Conservation (phyloP, 1,139 yeast species). For the Hyphopichia pseudoburtonii region DNA sequence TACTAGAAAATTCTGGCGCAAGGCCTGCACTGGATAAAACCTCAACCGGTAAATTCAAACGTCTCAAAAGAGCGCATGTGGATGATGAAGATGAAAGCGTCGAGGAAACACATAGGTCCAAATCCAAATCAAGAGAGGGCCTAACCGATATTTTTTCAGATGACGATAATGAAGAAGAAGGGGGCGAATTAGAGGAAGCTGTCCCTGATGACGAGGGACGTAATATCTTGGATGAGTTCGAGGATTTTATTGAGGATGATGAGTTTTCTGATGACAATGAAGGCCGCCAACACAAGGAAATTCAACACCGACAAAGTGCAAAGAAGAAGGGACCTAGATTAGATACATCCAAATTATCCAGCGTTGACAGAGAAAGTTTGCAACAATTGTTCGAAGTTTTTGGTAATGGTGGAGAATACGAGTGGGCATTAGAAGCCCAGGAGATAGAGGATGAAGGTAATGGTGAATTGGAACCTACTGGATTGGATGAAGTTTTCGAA, state of each 20-base stretch:
- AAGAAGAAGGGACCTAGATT: conserved; percentile 39
- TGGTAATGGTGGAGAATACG: conserved; percentile 97
- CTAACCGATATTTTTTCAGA: conserved; percentile 84
- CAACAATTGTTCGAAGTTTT: conserved; percentile 93
- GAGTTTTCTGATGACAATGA: conserved; percentile 92
- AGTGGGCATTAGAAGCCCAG: conserved; percentile 95
- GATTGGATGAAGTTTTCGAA: conserved; percentile 88
- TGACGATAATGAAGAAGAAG: conserved; percentile 59
- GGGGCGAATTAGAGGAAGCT: conserved; percentile 30
- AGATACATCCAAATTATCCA: conserved; percentile 64
- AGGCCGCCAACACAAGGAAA: conserved; percentile 32
- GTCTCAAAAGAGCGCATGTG: conserved; percentile 70
- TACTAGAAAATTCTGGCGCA: conserved; percentile 88
- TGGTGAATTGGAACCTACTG: conserved; percentile 56
- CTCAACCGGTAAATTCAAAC: conserved; percentile 58
- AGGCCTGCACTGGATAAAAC: conserved; percentile 31
- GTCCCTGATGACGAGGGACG: conserved; percentile 39
- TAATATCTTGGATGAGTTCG: conserved; percentile 74
- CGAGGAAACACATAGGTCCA: conserved; percentile 24
- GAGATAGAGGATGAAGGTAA: conserved; percentile 64
- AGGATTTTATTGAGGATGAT: conserved; percentile 96
- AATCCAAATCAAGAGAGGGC: conserved; percentile 29
- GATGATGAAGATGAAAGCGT: conserved; percentile 32
- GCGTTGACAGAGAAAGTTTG: conserved; percentile 86
- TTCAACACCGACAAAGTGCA: conserved; percentile 42